Conservation (phyloP, 352 stramenopile species). For the Globisporangium splendens region DNA sequence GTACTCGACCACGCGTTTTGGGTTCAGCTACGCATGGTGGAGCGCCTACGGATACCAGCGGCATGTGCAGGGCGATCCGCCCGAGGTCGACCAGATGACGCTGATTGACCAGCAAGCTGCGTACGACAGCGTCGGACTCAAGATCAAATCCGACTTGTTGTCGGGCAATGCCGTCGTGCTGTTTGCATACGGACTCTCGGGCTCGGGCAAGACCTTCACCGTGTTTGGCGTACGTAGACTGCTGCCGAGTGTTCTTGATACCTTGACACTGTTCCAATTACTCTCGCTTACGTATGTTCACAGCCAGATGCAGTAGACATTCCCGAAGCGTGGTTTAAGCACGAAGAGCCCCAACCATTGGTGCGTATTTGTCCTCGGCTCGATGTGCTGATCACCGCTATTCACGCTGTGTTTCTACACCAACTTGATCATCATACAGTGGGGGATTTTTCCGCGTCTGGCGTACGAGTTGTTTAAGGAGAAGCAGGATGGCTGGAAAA, state of each 20-base stretch:
- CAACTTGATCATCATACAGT: conserved; percentile 26
- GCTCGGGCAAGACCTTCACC: conserved; percentile 93
- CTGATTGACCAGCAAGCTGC: conserved; percentile 90
- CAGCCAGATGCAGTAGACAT: conserved; percentile 90
- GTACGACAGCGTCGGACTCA: conserved; percentile 84
- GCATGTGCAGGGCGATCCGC: conserved; percentile 70
- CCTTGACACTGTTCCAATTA: conserved; percentile 2
- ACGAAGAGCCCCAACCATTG: conserved; percentile 82
- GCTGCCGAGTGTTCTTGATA: not conserved
- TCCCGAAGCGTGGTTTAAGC: conserved; percentile 93
- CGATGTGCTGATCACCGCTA: not conserved
- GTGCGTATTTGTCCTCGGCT: conserved; percentile 12
- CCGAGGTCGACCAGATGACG: conserved; percentile 75
- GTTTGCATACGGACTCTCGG: conserved; percentile 91
- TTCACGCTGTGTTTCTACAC: not conserved
- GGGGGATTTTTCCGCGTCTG: conserved; percentile 91
- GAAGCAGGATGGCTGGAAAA: conserved; percentile 94
- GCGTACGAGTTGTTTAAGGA: conserved; percentile 94
- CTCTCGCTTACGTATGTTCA: not conserved
- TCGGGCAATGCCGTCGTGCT: conserved; percentile 91
- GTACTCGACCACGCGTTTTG: conserved; percentile 92
- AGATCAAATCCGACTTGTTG: conserved; percentile 92
- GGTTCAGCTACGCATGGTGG: conserved; percentile 93
- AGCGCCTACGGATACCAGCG: conserved; percentile 91
- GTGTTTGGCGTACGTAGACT: conserved; percentile 74